A percentile compares a stretch with the other conserved stretches of the same genome.
Conservation (phyloP, 2,329 filamentous ascomycete species). For the Didymella keratinophila region DNA sequence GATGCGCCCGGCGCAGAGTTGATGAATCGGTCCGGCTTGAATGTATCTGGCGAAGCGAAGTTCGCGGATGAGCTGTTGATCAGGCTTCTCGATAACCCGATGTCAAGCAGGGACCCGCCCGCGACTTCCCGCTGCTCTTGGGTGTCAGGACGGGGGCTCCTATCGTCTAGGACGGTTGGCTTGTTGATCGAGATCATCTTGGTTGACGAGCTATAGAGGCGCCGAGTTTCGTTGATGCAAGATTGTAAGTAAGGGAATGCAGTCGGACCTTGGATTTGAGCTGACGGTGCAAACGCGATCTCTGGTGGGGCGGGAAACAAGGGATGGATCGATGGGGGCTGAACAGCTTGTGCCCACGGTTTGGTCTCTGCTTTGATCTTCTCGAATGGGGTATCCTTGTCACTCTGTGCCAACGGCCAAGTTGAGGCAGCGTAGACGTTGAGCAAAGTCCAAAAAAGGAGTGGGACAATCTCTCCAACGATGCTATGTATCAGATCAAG, state of each 20-base stretch:
- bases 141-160: slow-evolving; percentile 24
- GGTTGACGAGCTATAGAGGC: slow-evolving; percentile 40
- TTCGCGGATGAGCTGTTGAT: slow-evolving; percentile 42
- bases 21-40: slow-evolving; percentile 41
- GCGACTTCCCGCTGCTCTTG: slow-evolving; percentile 40
- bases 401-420: slow-evolving; percentile 12
- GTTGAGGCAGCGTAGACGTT: slow-evolving; percentile 37
- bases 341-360: slow-evolving; percentile 41
- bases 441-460: slow-evolving; percentile 46
- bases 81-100: slow-evolving; percentile 42
- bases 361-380: slow-evolving; percentile 42
- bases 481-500: slow-evolving; percentile 42
- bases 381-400: slow-evolving; percentile 28
- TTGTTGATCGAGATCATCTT: slow-evolving; percentile 32
- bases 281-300: slow-evolving; percentile 34
- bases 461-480: slow-evolving; percentile 39
- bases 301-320: slow-evolving; percentile 47
- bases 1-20: slow-evolving; percentile 25
- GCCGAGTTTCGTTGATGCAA: slow-evolving; percentile 43
- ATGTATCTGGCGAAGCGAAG: slow-evolving; percentile 32
- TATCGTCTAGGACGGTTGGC: slow-evolving; percentile 34
- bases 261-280: slow-evolving; percentile 19
- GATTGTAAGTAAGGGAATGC: slow-evolving; percentile 41
- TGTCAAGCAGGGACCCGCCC: slow-evolving; percentile 37
- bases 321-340: slow-evolving; percentile 49